Evolutionary conservation across 1,139 yeast genomes (phyloP).

Genomic region (Taiozyma sp.): DNA sequence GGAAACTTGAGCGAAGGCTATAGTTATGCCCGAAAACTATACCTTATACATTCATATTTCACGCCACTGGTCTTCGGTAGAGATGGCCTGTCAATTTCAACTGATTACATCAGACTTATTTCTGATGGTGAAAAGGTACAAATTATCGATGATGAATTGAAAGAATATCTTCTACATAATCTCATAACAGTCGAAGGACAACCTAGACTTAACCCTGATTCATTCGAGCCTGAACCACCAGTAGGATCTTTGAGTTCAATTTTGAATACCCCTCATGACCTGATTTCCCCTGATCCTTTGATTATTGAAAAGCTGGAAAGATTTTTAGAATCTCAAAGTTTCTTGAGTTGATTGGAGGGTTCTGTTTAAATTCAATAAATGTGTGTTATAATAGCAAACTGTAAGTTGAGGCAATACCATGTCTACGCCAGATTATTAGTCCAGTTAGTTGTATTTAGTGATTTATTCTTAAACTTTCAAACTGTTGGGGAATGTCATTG

Average conservation of each 20-base stretch:
- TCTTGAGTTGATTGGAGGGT: not conserved
- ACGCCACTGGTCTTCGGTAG: not conserved
- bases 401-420: too few species aligned
- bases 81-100: not conserved
- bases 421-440: not conserved
- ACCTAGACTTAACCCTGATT: not conserved
- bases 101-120: not conserved
- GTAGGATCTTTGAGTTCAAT: not conserved
- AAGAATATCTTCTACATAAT: not conserved
- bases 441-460: not conserved
- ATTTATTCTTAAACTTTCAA: constrained; percentile 1
- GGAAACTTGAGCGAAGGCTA: constrained; percentile 6
- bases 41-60: constrained; percentile 6
- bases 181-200: not conserved
- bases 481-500: constrained; percentile 7
- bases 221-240: not conserved
- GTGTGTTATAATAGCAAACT: not conserved
- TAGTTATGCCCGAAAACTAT: constrained; percentile 4
- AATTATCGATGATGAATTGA: not conserved
- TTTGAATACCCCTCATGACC: not conserved
- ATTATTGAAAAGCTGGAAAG: not conserved
- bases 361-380: not conserved
- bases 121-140: not conserved
- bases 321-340: not conserved
- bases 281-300: not conserved